These are phyloP conservation scores for Penicillium nucicola DNA, from an alignment of 495 filamentous ascomycete genomes.

Conservation along the genomic window DNA sequence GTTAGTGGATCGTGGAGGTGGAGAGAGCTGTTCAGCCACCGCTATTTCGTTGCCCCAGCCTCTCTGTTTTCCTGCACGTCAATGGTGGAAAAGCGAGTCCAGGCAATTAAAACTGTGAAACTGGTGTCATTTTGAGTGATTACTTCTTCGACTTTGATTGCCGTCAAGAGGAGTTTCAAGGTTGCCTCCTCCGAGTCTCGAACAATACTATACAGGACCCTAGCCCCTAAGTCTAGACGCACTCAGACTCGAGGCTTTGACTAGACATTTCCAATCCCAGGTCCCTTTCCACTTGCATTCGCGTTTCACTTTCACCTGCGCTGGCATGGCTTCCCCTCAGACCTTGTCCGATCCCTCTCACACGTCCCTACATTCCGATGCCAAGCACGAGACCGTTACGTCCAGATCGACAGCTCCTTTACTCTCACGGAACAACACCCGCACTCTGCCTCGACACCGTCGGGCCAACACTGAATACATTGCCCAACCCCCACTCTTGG, in stretches of 20 bases:
- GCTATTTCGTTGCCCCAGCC: slow-evolving; percentile 27
- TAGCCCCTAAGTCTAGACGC: slow-evolving; percentile 4
- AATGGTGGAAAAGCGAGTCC: not conserved
- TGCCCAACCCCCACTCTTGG: slow-evolving; percentile 25
- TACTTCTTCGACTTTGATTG: too few species aligned
- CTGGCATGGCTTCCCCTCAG: slow-evolving; percentile 4
- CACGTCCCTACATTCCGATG: slow-evolving; percentile 29
- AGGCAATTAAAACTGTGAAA: too few species aligned
- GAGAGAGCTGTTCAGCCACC: slow-evolving; percentile 23
- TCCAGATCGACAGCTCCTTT: slow-evolving; percentile 15
- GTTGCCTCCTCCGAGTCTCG: too few species aligned
- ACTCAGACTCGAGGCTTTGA: slow-evolving; percentile 27
- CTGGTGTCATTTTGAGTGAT: too few species aligned
- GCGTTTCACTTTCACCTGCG: slow-evolving; percentile 3
- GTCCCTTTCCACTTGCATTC: too few species aligned
- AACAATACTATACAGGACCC: slow-evolving; percentile 2
- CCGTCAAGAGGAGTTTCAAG: too few species aligned
- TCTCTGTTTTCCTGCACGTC: slow-evolving; percentile 15
- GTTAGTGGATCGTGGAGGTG: slow-evolving; percentile 17
- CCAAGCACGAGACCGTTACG: slow-evolving; percentile 24
- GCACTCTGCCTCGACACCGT: slow-evolving; percentile 33
- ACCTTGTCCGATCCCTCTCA: slow-evolving; percentile 19
- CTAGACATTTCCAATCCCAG: slow-evolving; percentile 42
- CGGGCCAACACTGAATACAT: slow-evolving; percentile 43
- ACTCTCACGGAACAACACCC: slow-evolving; percentile 15